Base-by-base conservation (phyloP, 257 asterid species). In the Oldenlandia corymbosa region DNA sequence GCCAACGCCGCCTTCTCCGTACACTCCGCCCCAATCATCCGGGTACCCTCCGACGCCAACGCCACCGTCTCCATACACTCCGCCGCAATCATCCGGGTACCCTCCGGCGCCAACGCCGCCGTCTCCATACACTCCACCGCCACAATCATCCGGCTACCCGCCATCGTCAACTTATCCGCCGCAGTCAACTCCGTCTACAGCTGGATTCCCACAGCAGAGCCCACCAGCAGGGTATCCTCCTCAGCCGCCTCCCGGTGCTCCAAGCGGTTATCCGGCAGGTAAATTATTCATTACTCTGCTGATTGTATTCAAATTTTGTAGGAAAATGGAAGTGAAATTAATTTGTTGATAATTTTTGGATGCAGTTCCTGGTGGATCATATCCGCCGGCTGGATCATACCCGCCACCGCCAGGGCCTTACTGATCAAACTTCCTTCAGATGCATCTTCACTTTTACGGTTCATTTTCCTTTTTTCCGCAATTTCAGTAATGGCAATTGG, bases 331-430 rank as follows among this genome's bases (percentile, higher is more conserved):
- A n/a, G n/a, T n/a, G n/a, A n/a, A n/a, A n/a, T n/a, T n/a, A 26
- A 27, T 16, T 53, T 7, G 18, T 43, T 47, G 5, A 1, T 43
- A 1, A 2, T 43, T 0, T 32, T 45, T 34, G 37, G 16, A 0
- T 37, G 53, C 53, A 68, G 60, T 59, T 36, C 30, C 46, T 37
- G 48, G 34, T 28, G 54, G 66, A 69, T 34, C 68, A 53, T 79
- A 81, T 68, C 73, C 81, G 26, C 81, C 76, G 12, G 64, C 76
- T n/a, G 60, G 55, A 17, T 0, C 26, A 12, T 68, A 60, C 39
- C 73, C 68, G 5, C 57, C 68, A 16, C 62, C 68, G 10, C 62
- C 39, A 34, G 39, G 37, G 5, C 62, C 47, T 2, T 68, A 50
- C 36, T 57, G 62, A 57, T 56, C 50, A 14, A 5, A 17, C 51